phyloP scores from a whole-genome alignment of 202 grass and related monocot genomes.

The Cymbopogon flexuosus region DNA sequence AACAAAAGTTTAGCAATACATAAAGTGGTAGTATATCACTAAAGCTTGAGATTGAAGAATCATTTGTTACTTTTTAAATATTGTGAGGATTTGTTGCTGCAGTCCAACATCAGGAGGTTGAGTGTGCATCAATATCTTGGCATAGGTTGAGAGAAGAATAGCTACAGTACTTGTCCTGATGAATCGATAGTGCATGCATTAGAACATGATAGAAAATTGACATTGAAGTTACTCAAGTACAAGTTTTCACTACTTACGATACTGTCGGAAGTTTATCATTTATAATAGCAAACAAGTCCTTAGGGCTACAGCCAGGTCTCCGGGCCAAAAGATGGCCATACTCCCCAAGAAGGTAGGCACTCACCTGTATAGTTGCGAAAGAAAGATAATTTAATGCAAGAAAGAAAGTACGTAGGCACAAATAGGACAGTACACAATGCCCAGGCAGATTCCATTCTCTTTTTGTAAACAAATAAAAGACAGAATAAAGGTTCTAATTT shows the following conservation, averaged over 20 bases:
- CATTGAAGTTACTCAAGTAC: conserved; percentile 9
- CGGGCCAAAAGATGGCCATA: conserved; percentile 93
- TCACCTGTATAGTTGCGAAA: conserved; percentile 55
- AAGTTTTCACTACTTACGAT: conserved; percentile 59
- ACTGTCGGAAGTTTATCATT: conserved; percentile 93
- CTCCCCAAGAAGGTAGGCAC: conserved; percentile 98
- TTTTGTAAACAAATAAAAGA: conserved; percentile 17
- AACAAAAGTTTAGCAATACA: conserved; percentile 25
- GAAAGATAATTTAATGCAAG: conserved; percentile 7
- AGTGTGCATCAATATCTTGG: conserved; percentile 96
- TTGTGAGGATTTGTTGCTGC: conserved; percentile 83
- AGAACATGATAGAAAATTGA: conserved; percentile 18
- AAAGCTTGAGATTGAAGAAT: conserved; percentile 19
- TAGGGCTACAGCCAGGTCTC: conserved; percentile 88
- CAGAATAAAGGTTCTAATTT: conserved; percentile 16
- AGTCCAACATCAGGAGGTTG: conserved; percentile 77
- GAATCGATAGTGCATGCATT: background rate
- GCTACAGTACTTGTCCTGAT: conserved; percentile 86
- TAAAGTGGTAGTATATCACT: conserved; percentile 1
- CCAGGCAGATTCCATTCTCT: conserved; percentile 15
- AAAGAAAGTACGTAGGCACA: conserved; percentile 1
- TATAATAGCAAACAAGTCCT: conserved; percentile 89
- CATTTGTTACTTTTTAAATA: conserved; percentile 77
- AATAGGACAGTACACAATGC: background rate
- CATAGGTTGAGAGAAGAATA: conserved; percentile 94